Base-by-base conservation (phyloP, 164 flowering plant genomes). In the Magnolia sinica region DNA sequence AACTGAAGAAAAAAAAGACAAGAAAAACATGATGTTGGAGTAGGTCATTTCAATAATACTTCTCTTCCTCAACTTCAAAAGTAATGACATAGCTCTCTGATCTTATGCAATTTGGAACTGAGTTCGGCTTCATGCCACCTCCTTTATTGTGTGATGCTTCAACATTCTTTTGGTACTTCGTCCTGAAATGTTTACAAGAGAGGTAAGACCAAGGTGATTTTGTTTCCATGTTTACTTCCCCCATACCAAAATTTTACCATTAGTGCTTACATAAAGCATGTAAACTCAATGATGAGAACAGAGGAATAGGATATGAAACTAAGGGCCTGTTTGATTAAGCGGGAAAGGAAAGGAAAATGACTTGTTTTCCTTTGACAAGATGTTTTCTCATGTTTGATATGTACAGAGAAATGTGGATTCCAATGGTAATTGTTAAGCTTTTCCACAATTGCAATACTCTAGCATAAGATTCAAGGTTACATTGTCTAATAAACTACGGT, bases 51-150 rank as follows among this genome's bases (percentile, higher is more conserved):
- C 5, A 31, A 65, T 73, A 70, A 71, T 91, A 96, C 99, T 94
- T 96, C 83, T 96, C 99, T 85, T 96, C 99, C 84, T 94, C 98
- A 68, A 91, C 91, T 88, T 94, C 97, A 81, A 96, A 96, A 73
- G 97, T 91, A 82, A 96, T 96, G 87, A 92, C 83, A 82, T 94
- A 96, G 84, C 82, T 91, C 83, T 94, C 99, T 50, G 99, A 89
- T 58, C 98, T 83, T 80, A 96, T 89, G 86, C 94, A 94, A 77
- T 88, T 96, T 37, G 98, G 97, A 79, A 94, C 88, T 79, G 88
- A 75, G 76, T 87, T 91, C 4, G 91, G 89, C 89, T 92, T 96
- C 92, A 91, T 85, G 76, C 89, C 82, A 76, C 86, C 78, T 66
- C 90, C 85, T 80, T 80, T 92, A 79, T 89, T 94, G 81, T 96